A percentile compares a stretch with the other conserved stretches of the same genome.
Conservation (phyloP, 148 eudicot genomes). For the Persicaria maculosa region DNA sequence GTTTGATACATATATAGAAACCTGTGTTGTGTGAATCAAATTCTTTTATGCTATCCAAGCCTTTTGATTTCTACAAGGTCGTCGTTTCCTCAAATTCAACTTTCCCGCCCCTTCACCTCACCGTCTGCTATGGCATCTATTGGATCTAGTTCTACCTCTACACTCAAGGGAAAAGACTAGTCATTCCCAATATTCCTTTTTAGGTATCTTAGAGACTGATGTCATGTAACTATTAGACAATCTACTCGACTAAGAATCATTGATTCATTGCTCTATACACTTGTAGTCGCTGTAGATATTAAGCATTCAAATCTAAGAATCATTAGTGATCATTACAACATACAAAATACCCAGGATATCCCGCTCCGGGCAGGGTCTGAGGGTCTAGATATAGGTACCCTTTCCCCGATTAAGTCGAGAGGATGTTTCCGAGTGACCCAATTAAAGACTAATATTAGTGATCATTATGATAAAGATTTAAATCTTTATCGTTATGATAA, state of each 20-base stretch:
- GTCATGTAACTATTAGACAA: no score
- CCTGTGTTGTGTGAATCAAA: neutral
- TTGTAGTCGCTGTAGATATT: neutral
- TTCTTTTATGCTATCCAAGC: neutral
- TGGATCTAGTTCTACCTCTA: neutral
- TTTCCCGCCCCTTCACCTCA: neutral
- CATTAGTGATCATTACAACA: neutral
- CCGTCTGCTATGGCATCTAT: neutral
- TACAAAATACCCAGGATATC: no score
- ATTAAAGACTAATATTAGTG: no score
- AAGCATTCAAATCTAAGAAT: neutral
- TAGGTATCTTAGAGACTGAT: no score
- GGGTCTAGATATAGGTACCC: no score
- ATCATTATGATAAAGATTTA: no score
- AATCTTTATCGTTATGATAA: no score
- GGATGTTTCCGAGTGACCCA: no score
- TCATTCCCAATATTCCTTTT: neutral
- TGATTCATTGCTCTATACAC: neutral
- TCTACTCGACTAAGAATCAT: no score
- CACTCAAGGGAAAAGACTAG: neutral
- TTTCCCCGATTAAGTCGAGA: no score
- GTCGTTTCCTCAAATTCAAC: neutral
- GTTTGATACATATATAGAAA: neutral
- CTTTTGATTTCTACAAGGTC: neutral
- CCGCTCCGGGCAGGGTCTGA: no score